Percentiles rank a stretch among this genome's conserved stretches.
Evolutionary conservation across 305 asterid species (phyloP).

Genomic region (Rubia occidens): DNA sequence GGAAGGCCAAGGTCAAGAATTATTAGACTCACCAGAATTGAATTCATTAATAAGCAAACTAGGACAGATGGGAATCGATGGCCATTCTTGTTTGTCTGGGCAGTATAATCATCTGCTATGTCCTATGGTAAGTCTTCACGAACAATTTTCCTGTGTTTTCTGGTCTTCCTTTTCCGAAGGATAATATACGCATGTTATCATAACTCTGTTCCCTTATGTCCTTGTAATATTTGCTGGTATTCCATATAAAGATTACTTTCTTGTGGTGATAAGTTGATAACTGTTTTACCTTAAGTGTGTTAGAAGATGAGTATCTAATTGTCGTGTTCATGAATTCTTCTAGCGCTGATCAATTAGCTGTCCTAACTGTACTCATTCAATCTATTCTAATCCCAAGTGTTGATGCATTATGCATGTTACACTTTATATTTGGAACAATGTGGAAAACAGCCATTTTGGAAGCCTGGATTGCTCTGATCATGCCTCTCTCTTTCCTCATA

Average conservation of each 20-base stretch:
- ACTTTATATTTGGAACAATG: not conserved
- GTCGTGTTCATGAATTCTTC: not conserved
- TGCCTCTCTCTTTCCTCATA: not conserved
- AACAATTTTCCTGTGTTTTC: constrained; percentile 3
- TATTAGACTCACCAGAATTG: constrained; percentile 24
- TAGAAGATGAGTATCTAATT: not conserved
- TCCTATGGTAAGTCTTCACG: constrained; percentile 41
- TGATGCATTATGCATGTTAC: not conserved
- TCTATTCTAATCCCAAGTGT: not conserved
- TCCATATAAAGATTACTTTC: not conserved
- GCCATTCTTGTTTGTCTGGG: constrained; percentile 39
- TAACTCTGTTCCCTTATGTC: not conserved
- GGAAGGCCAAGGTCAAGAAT: constrained; percentile 32
- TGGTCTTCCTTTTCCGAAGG: not conserved
- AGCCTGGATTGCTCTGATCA: not conserved
- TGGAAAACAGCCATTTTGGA: not conserved
- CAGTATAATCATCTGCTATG: constrained; percentile 42
- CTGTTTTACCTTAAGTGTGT: not conserved
- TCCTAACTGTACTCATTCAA: no score
- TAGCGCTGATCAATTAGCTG: not conserved
- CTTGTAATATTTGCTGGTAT: not conserved
- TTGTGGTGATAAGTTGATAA: not conserved
- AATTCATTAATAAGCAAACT: constrained; percentile 34
- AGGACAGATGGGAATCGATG: constrained; percentile 40
- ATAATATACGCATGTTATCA: not conserved